Conservation (phyloP, 2,329 filamentous ascomycete genomes). For the Elsinoe ampelina region DNA sequence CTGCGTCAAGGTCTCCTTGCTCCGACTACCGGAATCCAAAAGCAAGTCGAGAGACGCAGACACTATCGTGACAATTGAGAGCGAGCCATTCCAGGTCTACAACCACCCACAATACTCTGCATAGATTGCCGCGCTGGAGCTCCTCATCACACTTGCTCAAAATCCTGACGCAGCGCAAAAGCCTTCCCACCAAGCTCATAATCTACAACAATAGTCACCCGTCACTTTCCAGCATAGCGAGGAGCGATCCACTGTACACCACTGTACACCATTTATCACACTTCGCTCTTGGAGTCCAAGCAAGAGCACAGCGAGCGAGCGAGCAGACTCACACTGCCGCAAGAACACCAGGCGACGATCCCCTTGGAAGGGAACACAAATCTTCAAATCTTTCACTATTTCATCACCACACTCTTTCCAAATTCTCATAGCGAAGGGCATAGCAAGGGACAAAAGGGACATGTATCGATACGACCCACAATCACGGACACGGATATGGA, state of each 20-base stretch:
- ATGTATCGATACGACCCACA: background rate
- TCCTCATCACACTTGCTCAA: background rate
- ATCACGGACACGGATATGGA: background rate
- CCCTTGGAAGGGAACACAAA: background rate
- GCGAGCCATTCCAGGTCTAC: conserved; percentile 2
- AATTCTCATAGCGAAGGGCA: background rate
- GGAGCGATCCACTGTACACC: background rate
- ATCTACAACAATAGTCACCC: background rate
- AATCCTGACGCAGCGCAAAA: background rate
- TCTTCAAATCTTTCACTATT: background rate
- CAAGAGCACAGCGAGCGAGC: background rate
- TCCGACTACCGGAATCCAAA: background rate
- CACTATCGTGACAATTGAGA: background rate
- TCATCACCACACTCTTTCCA: background rate
- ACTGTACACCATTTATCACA: background rate
- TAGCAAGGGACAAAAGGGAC: background rate
- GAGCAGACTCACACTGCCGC: background rate
- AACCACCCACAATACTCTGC: conserved; percentile 5
- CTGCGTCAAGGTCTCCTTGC: background rate
- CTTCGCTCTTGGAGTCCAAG: background rate
- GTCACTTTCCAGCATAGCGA: conserved; percentile 1
- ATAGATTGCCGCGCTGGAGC: background rate
- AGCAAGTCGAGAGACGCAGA: conserved; percentile 8
- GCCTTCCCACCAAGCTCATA: background rate
- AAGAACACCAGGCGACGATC: background rate